Percentiles rank a stretch among this genome's conserved stretches.
These are phyloP conservation scores for Polychaeton citri DNA, from an alignment of 2,329 filamentous ascomycete genomes.

Conservation along the genomic window DNA sequence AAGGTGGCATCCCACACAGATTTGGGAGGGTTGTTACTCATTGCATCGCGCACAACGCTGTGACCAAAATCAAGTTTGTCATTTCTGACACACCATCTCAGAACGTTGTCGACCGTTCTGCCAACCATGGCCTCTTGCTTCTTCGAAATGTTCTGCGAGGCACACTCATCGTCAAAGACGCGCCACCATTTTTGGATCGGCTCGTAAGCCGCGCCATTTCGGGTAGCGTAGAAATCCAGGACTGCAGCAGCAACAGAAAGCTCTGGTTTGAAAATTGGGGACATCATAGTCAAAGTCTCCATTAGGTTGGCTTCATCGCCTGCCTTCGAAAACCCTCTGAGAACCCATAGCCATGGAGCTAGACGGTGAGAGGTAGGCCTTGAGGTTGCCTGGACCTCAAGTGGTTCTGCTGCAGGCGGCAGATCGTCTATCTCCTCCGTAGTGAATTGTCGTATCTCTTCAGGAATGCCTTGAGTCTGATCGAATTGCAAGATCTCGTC, in stretches of 20 bases:
- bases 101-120: constrained; percentile 3
- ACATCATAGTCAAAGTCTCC: constrained; percentile 40
- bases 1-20: constrained; percentile 56
- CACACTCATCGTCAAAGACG: not conserved
- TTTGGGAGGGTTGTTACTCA: constrained; percentile 17
- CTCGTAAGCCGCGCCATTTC: not conserved
- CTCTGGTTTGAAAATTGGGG: constrained; percentile 14
- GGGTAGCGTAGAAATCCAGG: constrained; percentile 5
- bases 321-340: constrained; percentile 47
- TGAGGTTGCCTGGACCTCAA: not conserved
- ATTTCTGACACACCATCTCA: constrained; percentile 24
- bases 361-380: not conserved
- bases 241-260: not conserved
- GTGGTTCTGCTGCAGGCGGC: not conserved
- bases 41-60: constrained; percentile 37
- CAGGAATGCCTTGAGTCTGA: not conserved
- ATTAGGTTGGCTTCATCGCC: constrained; percentile 45
- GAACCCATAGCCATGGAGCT: constrained; percentile 22
- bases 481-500: constrained; percentile 2
- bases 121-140: not conserved
- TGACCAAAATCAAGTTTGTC: constrained; percentile 50
- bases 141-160: not conserved
- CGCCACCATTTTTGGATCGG: not conserved
- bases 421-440: not conserved
- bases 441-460: not conserved